Conservation (phyloP, 208 protist genomes). For the Leishmania turanica region DNA sequence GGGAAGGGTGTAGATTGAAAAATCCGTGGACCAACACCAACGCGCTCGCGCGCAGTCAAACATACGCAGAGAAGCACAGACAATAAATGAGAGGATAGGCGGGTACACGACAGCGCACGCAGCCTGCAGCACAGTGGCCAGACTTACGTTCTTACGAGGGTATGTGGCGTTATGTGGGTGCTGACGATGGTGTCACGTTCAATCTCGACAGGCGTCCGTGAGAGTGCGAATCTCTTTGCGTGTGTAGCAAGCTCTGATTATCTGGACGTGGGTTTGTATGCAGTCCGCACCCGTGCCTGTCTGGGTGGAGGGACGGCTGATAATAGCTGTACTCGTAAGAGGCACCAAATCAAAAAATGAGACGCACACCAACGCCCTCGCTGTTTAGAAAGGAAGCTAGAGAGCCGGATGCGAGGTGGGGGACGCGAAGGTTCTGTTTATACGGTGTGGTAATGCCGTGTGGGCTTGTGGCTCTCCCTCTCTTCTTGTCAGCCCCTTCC, state of each 20-base stretch:
- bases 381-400: background rate
- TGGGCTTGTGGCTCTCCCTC: background rate
- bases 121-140: background rate
- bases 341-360: background rate
- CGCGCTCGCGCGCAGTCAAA: background rate
- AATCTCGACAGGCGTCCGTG: background rate
- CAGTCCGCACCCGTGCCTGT: background rate
- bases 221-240: background rate
- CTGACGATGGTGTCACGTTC: background rate
- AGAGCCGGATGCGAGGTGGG: background rate
- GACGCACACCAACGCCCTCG: background rate
- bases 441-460: background rate
- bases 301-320: background rate
- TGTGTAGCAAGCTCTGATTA: background rate
- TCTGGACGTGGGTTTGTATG: background rate
- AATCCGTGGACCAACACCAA: slow-evolving; percentile 4
- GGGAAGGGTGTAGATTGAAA: slow-evolving; percentile 8
- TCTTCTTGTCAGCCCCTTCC: background rate
- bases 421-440: background rate
- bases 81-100: background rate
- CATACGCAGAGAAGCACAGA: background rate
- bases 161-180: background rate
- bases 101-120: background rate
- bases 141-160: background rate
- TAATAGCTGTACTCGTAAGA: background rate